Evolutionary conservation across 768 basidiomycete genomes (phyloP), one percentile per base, ranked within the genome.

Genomic region (Crucibulum laeve): DNA sequence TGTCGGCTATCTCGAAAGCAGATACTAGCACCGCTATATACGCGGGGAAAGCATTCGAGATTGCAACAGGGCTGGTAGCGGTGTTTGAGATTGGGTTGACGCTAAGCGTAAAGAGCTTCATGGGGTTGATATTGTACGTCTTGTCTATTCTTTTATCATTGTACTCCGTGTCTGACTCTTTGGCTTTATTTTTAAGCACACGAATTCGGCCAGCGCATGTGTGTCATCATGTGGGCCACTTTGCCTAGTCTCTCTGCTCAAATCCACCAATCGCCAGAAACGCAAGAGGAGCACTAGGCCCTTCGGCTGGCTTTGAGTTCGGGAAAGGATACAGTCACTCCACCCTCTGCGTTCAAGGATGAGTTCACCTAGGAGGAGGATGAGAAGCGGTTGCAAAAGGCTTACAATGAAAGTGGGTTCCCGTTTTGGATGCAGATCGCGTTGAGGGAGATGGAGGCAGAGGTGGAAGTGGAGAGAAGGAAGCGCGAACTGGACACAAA

Each of bases 201-300:
- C 35, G 77, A 85, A 43, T 86, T 87, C 49, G 78, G 78, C 1
- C 59, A 68, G 6, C 62, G 67, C 37, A 81, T 84, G 79, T 79
- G 82, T 7, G 45, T 52, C 3, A 55, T 70, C 1, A 57, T 87
- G 4, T 65, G 69, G 34, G 56, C 61, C 0, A 55, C 64, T n/a
- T 65, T 80, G 54, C 80, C 82, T 0, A 54, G 60, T 15, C 61
- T 87, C 11, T 68, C 73, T 0, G 60, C 71, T 0, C 69, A 72
- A 22, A 80, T 85, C 47, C 72, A 81, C 42, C 69, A 77, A 21
- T 53, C 57, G 8, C 61, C 62, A 3, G 58, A 65, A 25, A 52
- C 53, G 3, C 58, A 66, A 4, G 68, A 70, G 4, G 61, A 64
- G 33, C 51, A 46, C 0, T 45, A 37, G 13, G 53, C 46, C 0